phyloP scores from a whole-genome alignment of 371 early-diverging fungal genomes.

The Syncephalastrum contaminatum region DNA sequence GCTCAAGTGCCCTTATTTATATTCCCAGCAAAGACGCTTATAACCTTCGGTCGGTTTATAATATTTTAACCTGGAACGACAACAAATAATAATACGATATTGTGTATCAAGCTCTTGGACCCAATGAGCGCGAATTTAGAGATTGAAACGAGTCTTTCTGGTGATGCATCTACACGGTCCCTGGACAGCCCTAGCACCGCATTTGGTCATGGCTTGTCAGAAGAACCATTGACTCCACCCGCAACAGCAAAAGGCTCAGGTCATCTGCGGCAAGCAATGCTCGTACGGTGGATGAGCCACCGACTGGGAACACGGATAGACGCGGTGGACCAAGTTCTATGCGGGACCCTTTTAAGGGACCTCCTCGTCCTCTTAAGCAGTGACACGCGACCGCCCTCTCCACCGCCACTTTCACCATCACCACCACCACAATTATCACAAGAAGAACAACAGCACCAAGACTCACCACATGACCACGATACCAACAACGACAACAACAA shows the following conservation, averaged over 20 bases:
- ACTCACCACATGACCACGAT: too few species aligned
- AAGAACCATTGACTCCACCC: constrained; percentile 9
- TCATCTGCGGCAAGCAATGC: constrained; percentile 17
- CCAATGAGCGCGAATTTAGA: constrained; percentile 18
- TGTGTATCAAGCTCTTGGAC: background rate
- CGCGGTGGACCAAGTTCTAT: too few species aligned
- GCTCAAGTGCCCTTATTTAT: too few species aligned
- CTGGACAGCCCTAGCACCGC: constrained; percentile 2
- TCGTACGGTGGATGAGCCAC: constrained; percentile 16
- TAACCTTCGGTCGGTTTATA: too few species aligned
- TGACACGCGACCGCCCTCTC: background rate
- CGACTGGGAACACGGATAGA: background rate
- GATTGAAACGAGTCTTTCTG: constrained; percentile 14
- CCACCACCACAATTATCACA: too few species aligned
- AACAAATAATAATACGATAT: too few species aligned
- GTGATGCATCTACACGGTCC: constrained; percentile 10
- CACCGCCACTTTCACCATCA: background rate
- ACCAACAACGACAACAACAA: too few species aligned
- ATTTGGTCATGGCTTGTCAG: background rate
- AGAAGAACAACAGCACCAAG: too few species aligned
- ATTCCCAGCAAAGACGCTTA: too few species aligned
- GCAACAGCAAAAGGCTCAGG: constrained; percentile 11
- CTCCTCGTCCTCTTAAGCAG: background rate
- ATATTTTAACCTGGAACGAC: too few species aligned
- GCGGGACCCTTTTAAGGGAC: too few species aligned